A percentile compares a stretch with the other conserved stretches of the same genome.
phyloP scores from a whole-genome alignment of 331 rosid genomes.

The Telfairia occidentalis region DNA sequence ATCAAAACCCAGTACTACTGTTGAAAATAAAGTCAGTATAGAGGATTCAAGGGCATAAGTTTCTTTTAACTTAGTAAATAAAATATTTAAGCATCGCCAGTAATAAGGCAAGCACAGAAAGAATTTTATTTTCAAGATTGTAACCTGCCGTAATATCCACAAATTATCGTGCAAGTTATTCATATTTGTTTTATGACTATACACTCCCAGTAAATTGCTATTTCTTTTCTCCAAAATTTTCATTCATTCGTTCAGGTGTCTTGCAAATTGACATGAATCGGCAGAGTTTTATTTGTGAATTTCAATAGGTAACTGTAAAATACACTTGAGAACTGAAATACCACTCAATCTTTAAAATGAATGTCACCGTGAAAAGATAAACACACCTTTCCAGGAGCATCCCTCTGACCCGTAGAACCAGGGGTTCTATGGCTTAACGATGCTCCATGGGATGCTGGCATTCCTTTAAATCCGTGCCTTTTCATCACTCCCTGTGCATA shows the following conservation, averaged over 20 bases:
- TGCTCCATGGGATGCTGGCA: conserved; percentile 69
- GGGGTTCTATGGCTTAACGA: conserved; percentile 44
- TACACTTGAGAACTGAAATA: background rate
- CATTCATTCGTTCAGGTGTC: background rate
- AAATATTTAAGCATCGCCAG: background rate
- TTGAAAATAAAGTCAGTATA: background rate
- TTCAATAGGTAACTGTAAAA: background rate
- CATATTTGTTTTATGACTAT: background rate
- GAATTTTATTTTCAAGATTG: background rate
- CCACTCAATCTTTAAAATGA: background rate
- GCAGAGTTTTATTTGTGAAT: background rate
- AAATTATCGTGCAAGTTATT: background rate
- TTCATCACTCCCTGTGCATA: conserved; percentile 65
- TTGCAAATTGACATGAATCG: background rate
- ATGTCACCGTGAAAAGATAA: background rate
- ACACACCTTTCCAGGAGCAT: conserved; percentile 63
- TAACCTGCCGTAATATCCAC: background rate
- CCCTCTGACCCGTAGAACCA: conserved; percentile 76
- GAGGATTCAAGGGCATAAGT: background rate
- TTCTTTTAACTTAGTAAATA: background rate
- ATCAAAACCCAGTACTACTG: background rate
- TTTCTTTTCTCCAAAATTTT: background rate
- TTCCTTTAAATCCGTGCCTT: conserved; percentile 38
- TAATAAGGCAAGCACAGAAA: background rate
- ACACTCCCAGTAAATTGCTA: background rate